Evolutionary conservation across 148 eudicot species (phyloP).

Genomic region (Mesembryanthemum crystallinum): DNA sequence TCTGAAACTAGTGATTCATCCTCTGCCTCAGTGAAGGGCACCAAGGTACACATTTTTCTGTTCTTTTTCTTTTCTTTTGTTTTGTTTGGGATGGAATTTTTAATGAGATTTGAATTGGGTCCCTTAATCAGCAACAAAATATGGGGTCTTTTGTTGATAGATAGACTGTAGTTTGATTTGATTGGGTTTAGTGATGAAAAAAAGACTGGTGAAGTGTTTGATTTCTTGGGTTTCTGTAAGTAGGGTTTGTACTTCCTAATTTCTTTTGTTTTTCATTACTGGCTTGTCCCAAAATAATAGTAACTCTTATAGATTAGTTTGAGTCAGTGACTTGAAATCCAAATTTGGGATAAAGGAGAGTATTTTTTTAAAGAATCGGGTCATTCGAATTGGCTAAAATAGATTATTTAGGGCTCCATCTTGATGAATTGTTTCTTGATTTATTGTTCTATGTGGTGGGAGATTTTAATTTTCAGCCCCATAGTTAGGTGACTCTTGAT

Average conservation of each 20-base stretch:
- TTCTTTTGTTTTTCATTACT: not conserved
- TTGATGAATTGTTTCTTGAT: no score
- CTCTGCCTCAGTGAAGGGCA: slow-evolving; percentile 34
- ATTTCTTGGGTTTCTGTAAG: not conserved
- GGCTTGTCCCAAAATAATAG: not conserved
- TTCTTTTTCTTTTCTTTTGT: not conserved
- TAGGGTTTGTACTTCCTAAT: not conserved
- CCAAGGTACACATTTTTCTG: slow-evolving; percentile 38
- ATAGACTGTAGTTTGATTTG: not conserved
- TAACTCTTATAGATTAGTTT: not conserved
- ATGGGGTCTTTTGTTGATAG: not conserved
- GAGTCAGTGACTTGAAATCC: not conserved
- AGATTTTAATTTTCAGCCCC: no score
- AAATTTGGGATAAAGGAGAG: no score
- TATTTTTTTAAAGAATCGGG: no score
- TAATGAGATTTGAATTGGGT: not conserved
- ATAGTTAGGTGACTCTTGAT: no score
- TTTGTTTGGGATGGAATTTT: no score
- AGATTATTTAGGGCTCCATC: no score
- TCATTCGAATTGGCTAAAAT: no score
- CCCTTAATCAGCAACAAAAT: not conserved
- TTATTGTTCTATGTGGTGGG: no score
- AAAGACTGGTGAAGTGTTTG: not conserved
- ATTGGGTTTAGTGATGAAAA: not conserved
- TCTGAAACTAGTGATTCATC: slow-evolving; percentile 27